phyloP scores from a whole-genome alignment of 208 protist species.

The Crithidia thermophila region DNA sequence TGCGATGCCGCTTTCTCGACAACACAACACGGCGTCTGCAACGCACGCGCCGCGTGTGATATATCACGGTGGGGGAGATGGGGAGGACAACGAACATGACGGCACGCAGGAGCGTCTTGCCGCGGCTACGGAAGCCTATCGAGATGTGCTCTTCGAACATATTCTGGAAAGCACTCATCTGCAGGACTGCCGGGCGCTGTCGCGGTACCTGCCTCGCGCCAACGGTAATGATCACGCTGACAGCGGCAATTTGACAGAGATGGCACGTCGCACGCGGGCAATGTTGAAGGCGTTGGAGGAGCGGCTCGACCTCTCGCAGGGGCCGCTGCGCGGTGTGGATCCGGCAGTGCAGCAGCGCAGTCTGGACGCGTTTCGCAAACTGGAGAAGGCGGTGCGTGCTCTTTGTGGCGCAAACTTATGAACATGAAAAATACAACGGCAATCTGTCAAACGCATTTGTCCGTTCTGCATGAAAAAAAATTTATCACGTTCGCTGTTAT shows the following conservation, averaged over 20 bases:
- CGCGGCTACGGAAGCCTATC: slow-evolving; percentile 44
- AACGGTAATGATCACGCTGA: background rate
- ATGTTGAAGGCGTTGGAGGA: slow-evolving; percentile 36
- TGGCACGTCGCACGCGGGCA: slow-evolving; percentile 19
- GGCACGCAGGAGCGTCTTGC: slow-evolving; percentile 33
- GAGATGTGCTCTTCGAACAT: slow-evolving; percentile 46
- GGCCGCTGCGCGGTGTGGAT: slow-evolving; percentile 12
- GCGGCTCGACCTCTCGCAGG: slow-evolving; percentile 7
- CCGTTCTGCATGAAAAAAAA: too few species aligned
- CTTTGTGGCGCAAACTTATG: slow-evolving; percentile 9
- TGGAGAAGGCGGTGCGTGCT: slow-evolving; percentile 22
- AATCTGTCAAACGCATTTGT: too few species aligned
- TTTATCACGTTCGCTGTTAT: too few species aligned
- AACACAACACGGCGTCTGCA: too few species aligned
- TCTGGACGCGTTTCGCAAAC: slow-evolving; percentile 21
- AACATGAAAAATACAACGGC: too few species aligned
- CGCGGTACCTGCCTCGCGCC: slow-evolving; percentile 8
- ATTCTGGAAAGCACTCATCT: slow-evolving; percentile 42
- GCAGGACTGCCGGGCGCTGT: slow-evolving; percentile 8
- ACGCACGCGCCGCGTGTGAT: too few species aligned
- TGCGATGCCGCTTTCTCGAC: too few species aligned
- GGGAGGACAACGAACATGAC: slow-evolving; percentile 4
- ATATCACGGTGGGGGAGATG: background rate
- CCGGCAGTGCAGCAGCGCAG: slow-evolving; percentile 18
- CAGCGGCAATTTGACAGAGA: background rate